These are phyloP conservation scores for Tuber melanosporum DNA, from an alignment of 495 filamentous ascomycete species.

Conservation along the genomic window DNA sequence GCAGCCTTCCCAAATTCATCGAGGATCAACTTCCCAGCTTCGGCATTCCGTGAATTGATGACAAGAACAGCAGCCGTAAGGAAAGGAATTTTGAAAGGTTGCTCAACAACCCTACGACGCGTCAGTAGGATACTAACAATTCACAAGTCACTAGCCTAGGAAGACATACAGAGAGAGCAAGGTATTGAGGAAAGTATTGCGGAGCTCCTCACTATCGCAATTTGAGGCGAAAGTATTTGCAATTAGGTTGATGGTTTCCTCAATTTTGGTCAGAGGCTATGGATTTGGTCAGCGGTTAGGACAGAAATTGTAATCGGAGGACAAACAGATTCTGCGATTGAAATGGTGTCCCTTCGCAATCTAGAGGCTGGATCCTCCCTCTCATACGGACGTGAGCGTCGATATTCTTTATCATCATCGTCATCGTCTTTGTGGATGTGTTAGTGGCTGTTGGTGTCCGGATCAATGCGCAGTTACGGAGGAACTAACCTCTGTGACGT, in stretches of 20 bases:
- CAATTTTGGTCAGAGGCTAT: constrained; percentile 64
- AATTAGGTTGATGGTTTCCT: constrained; percentile 72
- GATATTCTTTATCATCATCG: constrained; percentile 66
- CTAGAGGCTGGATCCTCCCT: constrained; percentile 63
- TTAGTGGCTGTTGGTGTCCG: constrained; percentile 12
- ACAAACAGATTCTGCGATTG: constrained; percentile 74
- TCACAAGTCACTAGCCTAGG: not conserved
- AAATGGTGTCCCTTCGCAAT: constrained; percentile 71
- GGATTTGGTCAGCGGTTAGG: constrained; percentile 12
- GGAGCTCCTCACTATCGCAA: constrained; percentile 71
- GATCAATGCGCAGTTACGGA: not conserved
- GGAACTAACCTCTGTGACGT: constrained; percentile 36
- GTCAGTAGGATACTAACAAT: constrained; percentile 39
- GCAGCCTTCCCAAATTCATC: constrained; percentile 57
- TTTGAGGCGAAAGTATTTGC: constrained; percentile 70
- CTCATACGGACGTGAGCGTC: constrained; percentile 69
- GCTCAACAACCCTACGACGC: constrained; percentile 57
- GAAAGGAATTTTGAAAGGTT: constrained; percentile 95
- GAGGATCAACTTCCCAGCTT: constrained; percentile 54
- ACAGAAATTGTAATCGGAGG: constrained; percentile 3
- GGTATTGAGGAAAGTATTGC: constrained; percentile 61
- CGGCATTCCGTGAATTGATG: constrained; percentile 59
- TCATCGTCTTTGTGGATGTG: constrained; percentile 27
- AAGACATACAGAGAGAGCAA: constrained; percentile 62
- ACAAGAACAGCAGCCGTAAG: constrained; percentile 72